Base-by-base conservation (phyloP, 2,329 filamentous ascomycete genomes). In the Diplocarpon mali region DNA sequence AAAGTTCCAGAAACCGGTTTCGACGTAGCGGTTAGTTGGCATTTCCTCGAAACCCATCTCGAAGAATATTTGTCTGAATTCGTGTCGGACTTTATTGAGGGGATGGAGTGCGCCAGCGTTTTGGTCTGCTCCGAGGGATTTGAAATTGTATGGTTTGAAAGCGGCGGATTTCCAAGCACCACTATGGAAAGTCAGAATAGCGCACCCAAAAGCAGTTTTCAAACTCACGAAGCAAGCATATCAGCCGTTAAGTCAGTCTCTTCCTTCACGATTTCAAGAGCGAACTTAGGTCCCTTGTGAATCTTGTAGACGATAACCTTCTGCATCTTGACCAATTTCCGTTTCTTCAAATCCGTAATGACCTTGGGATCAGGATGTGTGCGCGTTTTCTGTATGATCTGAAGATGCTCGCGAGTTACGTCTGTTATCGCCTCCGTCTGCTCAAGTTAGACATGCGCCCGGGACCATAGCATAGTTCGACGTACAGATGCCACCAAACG, bases 1-100 rank as follows among this genome's bases (percentile, higher is more conserved):
- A 65, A 96, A 96, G 68, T 96, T 96, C 88, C 92, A 98, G 80
- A 96, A 95, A 38, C 90, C 89, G 11, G 89, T 90, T 69, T 98
- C 92, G 51, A 96, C 89, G 63, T 82, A 95, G 64, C 85, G 79
- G 67, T 84, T 83, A 40, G 90, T 95, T 12, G 89, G 85, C 92
- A 98, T 96, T 71, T 98, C 92, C 60, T 90, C 82, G 70, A 96
- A 98, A 42, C 90, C 92, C 81, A 95, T 94, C 64, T 95, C 88
- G 68, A 98, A 96, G 79, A 98, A 98, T 63, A 98, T 95, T 62
- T 92, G 85, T 47, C 92, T 76, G 75, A 98, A 95, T 68, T 96
- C 92, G 58, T 86, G 78, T 57, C 92, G 83, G 58, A 96, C 90
- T 72, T 96, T 96, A 69, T 88, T 95, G 55, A 98, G 69, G 61